Evolutionary conservation across 2,329 filamentous ascomycete species (phyloP), one percentile per base, ranked within the genome.

Genomic region (Diaporthe vexans): DNA sequence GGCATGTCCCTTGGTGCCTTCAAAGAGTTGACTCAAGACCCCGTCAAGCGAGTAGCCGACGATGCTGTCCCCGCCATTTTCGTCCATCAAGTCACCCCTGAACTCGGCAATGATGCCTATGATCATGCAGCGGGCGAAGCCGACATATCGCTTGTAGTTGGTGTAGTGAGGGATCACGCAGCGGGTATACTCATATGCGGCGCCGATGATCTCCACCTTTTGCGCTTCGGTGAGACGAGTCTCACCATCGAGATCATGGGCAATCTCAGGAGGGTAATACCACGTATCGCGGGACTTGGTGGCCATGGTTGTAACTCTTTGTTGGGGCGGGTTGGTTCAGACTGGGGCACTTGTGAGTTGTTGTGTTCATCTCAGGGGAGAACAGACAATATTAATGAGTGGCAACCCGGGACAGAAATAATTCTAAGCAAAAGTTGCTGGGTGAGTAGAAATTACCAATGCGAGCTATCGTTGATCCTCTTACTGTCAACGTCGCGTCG

Each of bases 121-220:
- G 58, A 77, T 73, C 57, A 79, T 76, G 69, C 74, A 77, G 10
- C 78, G 76, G 29, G 57, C 57, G 57, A 79, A 80, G 48, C 76
- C 77, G 15, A 80, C 35, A 56, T 79, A 79, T 17, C 78, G 77
- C 3, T 65, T 37, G 74, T 75, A 78, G 72, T 80, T 79, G 40
- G 78, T 78, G 69, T 75, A 79, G 6, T 76, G 57, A 0, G 79
- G 79, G n/a, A 80, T 79, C 1, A 79, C 77, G 54, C 75, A 77
- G 24, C 78, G 63, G 3, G 77, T 74, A 54, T 80, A 80, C 71
- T 80, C 78, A 76, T 77, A 80, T 0, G 78, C 78, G 15, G 73
- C 77, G 11, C 77, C 77, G 9, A 78, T 58, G 3, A 73, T 59
- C 61, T 80, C 78, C 7, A 69, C 35, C 29, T 77, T 75, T 48